Evolutionary conservation across 140 eudicot species (phyloP).

Genomic region (Oenanthe javanica): DNA sequence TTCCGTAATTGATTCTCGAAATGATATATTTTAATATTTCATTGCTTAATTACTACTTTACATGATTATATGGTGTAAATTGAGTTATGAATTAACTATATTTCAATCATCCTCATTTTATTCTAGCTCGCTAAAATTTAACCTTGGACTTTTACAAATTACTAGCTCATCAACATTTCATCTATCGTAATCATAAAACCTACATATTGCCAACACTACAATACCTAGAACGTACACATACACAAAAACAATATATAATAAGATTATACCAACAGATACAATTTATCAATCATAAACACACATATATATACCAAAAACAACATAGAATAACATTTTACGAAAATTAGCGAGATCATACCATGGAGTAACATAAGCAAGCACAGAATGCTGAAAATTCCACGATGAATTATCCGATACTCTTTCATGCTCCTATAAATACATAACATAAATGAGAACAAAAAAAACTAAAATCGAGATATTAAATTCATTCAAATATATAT

Average conservation of each 20-base stretch:
- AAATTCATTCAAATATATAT: not conserved
- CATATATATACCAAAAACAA: not conserved
- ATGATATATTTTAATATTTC: not conserved
- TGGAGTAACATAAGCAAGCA: conserved; percentile 89
- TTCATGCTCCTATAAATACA: conserved; percentile 57
- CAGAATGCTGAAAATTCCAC: conserved; percentile 50
- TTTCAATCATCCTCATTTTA: not conserved
- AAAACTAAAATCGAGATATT: not conserved
- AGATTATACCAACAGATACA: too few species aligned
- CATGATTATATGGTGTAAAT: not conserved
- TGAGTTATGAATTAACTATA: not conserved
- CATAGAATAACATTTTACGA: not conserved
- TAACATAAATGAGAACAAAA: not conserved
- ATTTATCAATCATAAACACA: too few species aligned
- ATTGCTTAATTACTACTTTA: not conserved
- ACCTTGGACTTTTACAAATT: not conserved
- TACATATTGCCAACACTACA: not conserved
- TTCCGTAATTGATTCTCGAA: not conserved
- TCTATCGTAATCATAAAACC: not conserved
- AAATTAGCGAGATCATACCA: conserved; percentile 33
- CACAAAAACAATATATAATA: too few species aligned
- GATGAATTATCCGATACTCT: conserved; percentile 48
- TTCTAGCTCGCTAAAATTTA: not conserved
- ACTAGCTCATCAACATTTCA: not conserved
- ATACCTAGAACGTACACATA: not conserved